Conservation (phyloP, 2,329 filamentous ascomycete species). For the Beauveria medogensis region DNA sequence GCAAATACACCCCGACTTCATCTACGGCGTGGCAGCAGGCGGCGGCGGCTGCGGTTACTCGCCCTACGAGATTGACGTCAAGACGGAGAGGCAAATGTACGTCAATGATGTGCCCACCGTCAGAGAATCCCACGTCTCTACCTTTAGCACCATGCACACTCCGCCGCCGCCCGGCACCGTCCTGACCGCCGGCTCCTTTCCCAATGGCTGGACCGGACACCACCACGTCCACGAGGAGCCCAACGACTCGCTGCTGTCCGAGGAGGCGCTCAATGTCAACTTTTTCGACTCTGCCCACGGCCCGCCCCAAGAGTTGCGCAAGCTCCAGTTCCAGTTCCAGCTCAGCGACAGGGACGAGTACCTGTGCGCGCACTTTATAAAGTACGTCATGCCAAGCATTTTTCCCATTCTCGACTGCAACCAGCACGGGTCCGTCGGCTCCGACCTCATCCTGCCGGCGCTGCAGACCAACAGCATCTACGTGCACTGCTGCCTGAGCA, state of each 20-base stretch:
- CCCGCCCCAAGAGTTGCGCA: conserved; percentile 51
- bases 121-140: conserved; percentile 79
- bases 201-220: conserved; percentile 52
- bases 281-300: conserved; percentile 77
- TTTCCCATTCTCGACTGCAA: conserved; percentile 90
- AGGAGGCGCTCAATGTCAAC: conserved; percentile 63
- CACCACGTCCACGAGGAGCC: conserved; percentile 25
- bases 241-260: conserved; percentile 59
- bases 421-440: conserved; percentile 72
- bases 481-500: conserved; percentile 90
- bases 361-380: conserved; percentile 83
- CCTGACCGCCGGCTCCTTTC: conserved; percentile 52
- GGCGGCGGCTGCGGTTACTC: conserved; percentile 42
- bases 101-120: conserved; percentile 83
- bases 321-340: conserved; percentile 67
- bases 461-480: conserved; percentile 89
- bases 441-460: conserved; percentile 77
- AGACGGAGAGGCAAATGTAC: conserved; percentile 89
- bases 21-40: conserved; percentile 39
- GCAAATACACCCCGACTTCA: conserved; percentile 54
- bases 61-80: conserved; percentile 91
- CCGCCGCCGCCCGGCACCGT: conserved; percentile 64
- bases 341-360: conserved; percentile 83
- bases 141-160: conserved; percentile 83
- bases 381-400: conserved; percentile 77